phyloP scores from a whole-genome alignment of 2,329 filamentous ascomycete species.

The Nigrospora sphaerica region DNA sequence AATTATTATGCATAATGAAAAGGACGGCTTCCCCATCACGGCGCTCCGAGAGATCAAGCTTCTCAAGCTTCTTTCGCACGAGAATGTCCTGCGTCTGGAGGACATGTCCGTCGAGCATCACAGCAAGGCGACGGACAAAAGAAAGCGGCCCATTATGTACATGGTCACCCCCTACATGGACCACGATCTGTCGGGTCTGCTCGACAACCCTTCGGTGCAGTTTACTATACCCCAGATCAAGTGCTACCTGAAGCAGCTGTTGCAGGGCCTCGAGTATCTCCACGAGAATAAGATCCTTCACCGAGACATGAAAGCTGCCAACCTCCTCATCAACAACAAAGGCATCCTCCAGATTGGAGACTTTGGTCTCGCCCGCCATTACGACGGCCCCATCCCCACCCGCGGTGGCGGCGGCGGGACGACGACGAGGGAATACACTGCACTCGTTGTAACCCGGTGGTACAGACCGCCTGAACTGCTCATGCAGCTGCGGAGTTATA shows the following conservation, averaged over 20 bases:
- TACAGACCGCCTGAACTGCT: conserved; percentile 92
- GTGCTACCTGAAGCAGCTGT: conserved; percentile 90
- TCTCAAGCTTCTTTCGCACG: conserved; percentile 87
- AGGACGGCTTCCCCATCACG: conserved; percentile 98
- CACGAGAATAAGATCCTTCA: conserved; percentile 88
- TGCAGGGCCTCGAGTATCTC: conserved; percentile 83
- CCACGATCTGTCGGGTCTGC: conserved; percentile 91
- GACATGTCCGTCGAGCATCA: conserved; percentile 91
- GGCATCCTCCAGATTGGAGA: conserved; percentile 95
- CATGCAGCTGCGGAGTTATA: conserved; percentile 82
- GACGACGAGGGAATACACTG: conserved; percentile 85
- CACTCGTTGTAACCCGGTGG: conserved; percentile 94
- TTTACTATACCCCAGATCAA: conserved; percentile 92
- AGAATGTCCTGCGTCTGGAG: conserved; percentile 78
- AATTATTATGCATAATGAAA: conserved; percentile 99
- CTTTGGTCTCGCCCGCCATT: conserved; percentile 90
- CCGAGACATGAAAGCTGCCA: conserved; percentile 98
- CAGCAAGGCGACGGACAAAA: conserved; percentile 51
- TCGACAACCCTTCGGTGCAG: conserved; percentile 86
- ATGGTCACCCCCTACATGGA: conserved; percentile 99
- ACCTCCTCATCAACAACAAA: conserved; percentile 89
- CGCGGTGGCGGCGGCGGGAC: conserved; percentile 76
- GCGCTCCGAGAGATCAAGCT: conserved; percentile 96
- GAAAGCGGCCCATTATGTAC: conserved; percentile 83
- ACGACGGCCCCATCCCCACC: conserved; percentile 75